phyloP scores from a whole-genome alignment of 257 asterid genomes.

The Rhazya stricta region DNA sequence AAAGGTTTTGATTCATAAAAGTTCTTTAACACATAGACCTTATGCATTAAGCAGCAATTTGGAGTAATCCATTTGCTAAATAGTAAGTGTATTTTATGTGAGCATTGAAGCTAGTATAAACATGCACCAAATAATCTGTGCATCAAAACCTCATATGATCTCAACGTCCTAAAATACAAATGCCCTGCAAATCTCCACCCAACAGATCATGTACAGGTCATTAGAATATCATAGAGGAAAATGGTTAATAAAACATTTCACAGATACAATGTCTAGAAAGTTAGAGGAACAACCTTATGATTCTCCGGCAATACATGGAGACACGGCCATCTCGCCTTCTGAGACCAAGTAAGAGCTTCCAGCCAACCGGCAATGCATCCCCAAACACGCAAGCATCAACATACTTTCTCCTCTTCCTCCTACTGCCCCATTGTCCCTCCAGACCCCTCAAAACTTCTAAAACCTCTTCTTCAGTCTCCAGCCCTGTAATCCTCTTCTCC shows the following conservation, averaged over 20 bases:
- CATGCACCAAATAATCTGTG: neutral
- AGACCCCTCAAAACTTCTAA: constrained; percentile 55
- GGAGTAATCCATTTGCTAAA: neutral
- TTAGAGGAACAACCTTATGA: constrained; percentile 50
- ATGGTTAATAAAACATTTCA: neutral
- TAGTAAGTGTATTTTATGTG: neutral
- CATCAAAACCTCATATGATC: neutral
- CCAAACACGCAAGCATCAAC: constrained; percentile 64
- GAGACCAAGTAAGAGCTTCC: constrained; percentile 88
- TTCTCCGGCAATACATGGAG: constrained; percentile 72
- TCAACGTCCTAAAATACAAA: no score
- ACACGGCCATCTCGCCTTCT: constrained; percentile 62
- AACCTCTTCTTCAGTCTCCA: constrained; percentile 61
- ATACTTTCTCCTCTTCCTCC: constrained; percentile 87
- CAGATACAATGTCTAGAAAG: neutral
- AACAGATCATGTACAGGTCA: neutral
- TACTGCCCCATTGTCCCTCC: constrained; percentile 95
- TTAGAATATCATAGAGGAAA: neutral
- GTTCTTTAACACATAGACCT: neutral
- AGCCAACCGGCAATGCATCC: constrained; percentile 62
- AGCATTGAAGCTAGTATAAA: neutral
- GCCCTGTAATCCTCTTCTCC: constrained; percentile 57
- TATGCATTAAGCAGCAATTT: neutral
- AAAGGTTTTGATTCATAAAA: neutral
- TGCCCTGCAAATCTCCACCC: neutral